A percentile compares a stretch with the other conserved stretches of the same genome.
phyloP scores from a whole-genome alignment of 352 stramenopile genomes.

The Pythium sukuiense region DNA sequence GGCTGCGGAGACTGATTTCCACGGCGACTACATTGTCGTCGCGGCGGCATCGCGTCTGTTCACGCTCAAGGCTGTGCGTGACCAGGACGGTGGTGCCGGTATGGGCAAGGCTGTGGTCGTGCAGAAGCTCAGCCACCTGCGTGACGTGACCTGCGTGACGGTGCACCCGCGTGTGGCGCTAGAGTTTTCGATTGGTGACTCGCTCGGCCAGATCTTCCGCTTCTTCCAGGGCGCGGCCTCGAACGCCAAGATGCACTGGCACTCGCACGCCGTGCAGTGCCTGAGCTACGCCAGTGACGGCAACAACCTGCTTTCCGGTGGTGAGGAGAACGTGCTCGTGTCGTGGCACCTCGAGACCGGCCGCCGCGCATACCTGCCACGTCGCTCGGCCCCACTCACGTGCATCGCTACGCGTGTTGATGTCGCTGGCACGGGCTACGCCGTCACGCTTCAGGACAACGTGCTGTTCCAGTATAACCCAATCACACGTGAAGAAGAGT shows the following conservation, averaged over 20 bases:
- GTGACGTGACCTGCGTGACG: slow-evolving; percentile 59
- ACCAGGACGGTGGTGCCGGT: slow-evolving; percentile 32
- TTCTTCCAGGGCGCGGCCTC: slow-evolving; percentile 37
- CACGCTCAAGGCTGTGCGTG: slow-evolving; percentile 39
- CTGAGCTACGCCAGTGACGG: slow-evolving; percentile 76
- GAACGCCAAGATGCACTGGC: slow-evolving; percentile 81
- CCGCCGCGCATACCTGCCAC: slow-evolving; percentile 72
- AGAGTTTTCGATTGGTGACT: slow-evolving; percentile 73
- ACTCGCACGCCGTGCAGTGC: slow-evolving; percentile 75
- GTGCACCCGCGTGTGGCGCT: slow-evolving; percentile 40
- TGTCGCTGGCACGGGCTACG: slow-evolving; percentile 48
- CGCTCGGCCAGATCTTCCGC: slow-evolving; percentile 61
- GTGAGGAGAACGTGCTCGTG: slow-evolving; percentile 86
- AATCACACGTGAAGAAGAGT: slow-evolving; percentile 75
- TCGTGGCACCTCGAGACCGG: slow-evolving; percentile 85
- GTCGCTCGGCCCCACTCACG: slow-evolving; percentile 60
- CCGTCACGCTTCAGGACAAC: slow-evolving; percentile 61
- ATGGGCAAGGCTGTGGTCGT: slow-evolving; percentile 32
- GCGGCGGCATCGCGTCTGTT: slow-evolving; percentile 39
- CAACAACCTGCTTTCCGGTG: slow-evolving; percentile 76
- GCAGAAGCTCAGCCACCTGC: slow-evolving; percentile 48
- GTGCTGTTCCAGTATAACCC: slow-evolving; percentile 84
- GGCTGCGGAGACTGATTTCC: slow-evolving; percentile 10
- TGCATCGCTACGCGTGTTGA: slow-evolving; percentile 55
- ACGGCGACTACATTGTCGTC: slow-evolving; percentile 57